These are phyloP conservation scores for Cucumis hystrix DNA, from an alignment of 306 rosid genomes.

Conservation along the genomic window DNA sequence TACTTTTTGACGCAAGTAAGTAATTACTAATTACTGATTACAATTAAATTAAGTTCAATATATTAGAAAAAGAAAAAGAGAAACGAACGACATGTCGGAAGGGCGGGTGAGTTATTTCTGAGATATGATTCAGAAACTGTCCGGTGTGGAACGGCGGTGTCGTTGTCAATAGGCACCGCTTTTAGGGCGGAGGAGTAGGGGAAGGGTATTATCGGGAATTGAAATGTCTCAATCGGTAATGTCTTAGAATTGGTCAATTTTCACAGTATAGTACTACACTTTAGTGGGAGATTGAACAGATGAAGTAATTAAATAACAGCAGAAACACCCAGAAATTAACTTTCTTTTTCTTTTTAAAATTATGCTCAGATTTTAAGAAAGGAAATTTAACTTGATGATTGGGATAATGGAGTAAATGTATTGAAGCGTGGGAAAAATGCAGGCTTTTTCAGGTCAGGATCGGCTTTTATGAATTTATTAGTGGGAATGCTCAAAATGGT, in stretches of 20 bases:
- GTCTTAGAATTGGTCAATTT: slow-evolving; percentile 32
- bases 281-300: slow-evolving; percentile 3
- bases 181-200: background rate
- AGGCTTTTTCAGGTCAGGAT: slow-evolving; percentile 90
- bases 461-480: slow-evolving; percentile 69
- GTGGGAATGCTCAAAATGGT: slow-evolving; percentile 60
- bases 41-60: background rate
- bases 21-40: background rate
- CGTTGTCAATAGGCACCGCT: slow-evolving; percentile 18
- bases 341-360: slow-evolving; percentile 4
- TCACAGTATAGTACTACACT: slow-evolving; percentile 1
- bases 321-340: slow-evolving; percentile 34
- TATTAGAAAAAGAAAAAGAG: background rate
- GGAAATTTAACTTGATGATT: background rate
- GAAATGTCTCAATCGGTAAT: slow-evolving; percentile 18
- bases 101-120: slow-evolving; percentile 13
- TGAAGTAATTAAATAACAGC: background rate
- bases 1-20: slow-evolving; percentile 95
- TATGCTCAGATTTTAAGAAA: slow-evolving; percentile 1
- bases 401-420: slow-evolving; percentile 1
- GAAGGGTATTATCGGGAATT: slow-evolving; percentile 60
- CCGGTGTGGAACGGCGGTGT: slow-evolving; percentile 70
- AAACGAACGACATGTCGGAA: slow-evolving; percentile 26
- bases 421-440: slow-evolving; percentile 14
- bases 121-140: slow-evolving; percentile 31